These are phyloP conservation scores for Fusarium austroafricanum DNA, from an alignment of 2,329 filamentous ascomycete species.

Conservation along the genomic window DNA sequence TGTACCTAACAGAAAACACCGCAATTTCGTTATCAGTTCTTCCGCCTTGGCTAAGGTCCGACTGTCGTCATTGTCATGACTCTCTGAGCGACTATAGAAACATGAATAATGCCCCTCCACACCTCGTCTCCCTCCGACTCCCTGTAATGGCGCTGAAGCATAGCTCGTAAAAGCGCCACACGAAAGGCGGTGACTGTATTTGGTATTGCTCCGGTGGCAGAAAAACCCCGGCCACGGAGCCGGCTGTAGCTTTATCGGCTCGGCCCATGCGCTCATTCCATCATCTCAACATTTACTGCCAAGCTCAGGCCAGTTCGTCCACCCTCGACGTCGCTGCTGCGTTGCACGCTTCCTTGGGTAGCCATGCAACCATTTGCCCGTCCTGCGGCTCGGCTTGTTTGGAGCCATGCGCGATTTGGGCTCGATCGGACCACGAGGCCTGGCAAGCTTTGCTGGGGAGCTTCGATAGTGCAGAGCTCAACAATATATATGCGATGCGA, in stretches of 20 bases:
- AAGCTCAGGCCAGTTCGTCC: constrained; percentile 16
- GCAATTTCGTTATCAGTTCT: constrained; percentile 29
- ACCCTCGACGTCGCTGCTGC: constrained; percentile 29
- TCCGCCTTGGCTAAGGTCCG: constrained; percentile 21
- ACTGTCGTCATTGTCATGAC: constrained; percentile 38
- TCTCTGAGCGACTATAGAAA: constrained; percentile 2
- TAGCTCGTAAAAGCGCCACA: neutral
- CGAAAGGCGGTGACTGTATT: constrained; percentile 39
- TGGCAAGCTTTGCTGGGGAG: constrained; percentile 32
- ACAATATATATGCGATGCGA: constrained; percentile 40
- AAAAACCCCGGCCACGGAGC: constrained; percentile 43
- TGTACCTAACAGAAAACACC: constrained; percentile 34
- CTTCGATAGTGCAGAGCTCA: constrained; percentile 23
- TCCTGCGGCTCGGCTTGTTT: constrained; percentile 47
- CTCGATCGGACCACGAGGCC: constrained; percentile 40
- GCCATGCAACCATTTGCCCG: constrained; percentile 53
- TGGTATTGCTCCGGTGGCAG: constrained; percentile 35
- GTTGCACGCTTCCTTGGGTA: constrained; percentile 21
- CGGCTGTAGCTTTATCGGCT: constrained; percentile 42
- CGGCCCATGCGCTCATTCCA: constrained; percentile 37
- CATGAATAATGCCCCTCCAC: constrained; percentile 35
- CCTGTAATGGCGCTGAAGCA: constrained; percentile 14
- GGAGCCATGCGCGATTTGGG: constrained; percentile 46
- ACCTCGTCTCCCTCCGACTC: constrained; percentile 29
- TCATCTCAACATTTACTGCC: constrained; percentile 37